These are phyloP conservation scores for Xylaria digitata DNA, from an alignment of 2,329 filamentous ascomycete genomes.

Conservation along the genomic window DNA sequence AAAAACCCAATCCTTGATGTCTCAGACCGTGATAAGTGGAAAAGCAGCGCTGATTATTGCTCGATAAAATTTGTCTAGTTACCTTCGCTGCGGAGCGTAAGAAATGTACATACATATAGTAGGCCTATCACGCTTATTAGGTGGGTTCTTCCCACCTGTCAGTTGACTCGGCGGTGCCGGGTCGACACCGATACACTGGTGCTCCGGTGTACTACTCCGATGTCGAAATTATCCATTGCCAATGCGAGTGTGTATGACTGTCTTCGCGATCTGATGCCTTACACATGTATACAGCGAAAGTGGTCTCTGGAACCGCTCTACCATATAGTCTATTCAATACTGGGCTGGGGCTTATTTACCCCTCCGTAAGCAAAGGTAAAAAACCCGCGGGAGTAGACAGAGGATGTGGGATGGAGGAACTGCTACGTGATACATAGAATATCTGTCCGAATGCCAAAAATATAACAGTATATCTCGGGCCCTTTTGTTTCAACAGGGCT, in stretches of 20 bases:
- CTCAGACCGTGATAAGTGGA: constrained; percentile 22
- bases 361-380: no score
- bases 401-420: not conserved
- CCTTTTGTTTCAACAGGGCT: constrained; percentile 16
- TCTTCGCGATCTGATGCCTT: no score
- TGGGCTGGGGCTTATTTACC: no score
- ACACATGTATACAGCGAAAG: no score
- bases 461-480: constrained; percentile 4
- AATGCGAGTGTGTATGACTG: not conserved
- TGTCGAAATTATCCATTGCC: no score
- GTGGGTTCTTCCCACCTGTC: constrained; percentile 26
- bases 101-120: constrained; percentile 1
- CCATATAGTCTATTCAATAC: no score
- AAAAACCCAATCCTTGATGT: constrained; percentile 22
- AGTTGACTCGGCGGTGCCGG: not conserved
- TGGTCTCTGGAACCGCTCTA: no score
- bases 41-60: constrained; percentile 14
- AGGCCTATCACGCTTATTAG: constrained; percentile 30
- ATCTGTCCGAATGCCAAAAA: constrained; percentile 18
- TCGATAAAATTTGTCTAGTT: not conserved
- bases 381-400: not conserved
- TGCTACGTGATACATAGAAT: not conserved
- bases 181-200: no score
- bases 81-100: constrained; percentile 20
- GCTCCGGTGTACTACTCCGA: no score